Base-by-base conservation (phyloP, 2,329 filamentous ascomycete species). In the Paramyrothecium roridum region DNA sequence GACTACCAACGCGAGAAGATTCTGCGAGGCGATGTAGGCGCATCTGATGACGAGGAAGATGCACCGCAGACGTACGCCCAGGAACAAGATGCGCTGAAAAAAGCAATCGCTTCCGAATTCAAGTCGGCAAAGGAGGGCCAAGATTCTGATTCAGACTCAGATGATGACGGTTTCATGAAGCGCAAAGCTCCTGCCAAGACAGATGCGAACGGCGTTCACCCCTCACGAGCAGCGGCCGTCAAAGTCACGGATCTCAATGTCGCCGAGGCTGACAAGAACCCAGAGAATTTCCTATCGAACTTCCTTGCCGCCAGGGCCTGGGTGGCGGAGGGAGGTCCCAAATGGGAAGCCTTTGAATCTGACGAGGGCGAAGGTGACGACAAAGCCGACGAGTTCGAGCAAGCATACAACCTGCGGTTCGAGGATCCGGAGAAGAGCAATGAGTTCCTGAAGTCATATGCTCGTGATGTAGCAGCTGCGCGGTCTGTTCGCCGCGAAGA, bases 1-100 rank as follows among this genome's bases (percentile, higher is more conserved):
- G 92, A 99, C 72, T 99, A 97, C 72, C 95, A 99, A 68, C 87
- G 93, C 59, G 85, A 95, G 71, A 96, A 93, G 65, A 79, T 96
- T n/a, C 70, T 98, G 56, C 85, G 85, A 43, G 91, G 91, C 37
- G 82, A 86, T 56, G 76, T 78, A 11, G 83, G 80, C n/a, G 81
- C 73, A 3, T 80, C 79, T 1, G 83, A 86, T 17, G 78, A 84
- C 19, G 82, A 87, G 16, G 77, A 79, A 12, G 76, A 81, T 37
- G 67, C 68, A 8, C 83, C 85, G 3, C 82, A 80, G 70, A 96
- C 93, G 11, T 97, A 96, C 69, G 85, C 83, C 11, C 86, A 98
- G 72, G 91, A 98, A 75, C 95, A 98, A 71, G 90, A 91, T 59
- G 85, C 88, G 52, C 75, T 96, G 56, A 93, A 95, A 70, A 83